Conservation (phyloP, 495 filamentous ascomycete genomes). For the Massariosphaeria phaeospora region DNA sequence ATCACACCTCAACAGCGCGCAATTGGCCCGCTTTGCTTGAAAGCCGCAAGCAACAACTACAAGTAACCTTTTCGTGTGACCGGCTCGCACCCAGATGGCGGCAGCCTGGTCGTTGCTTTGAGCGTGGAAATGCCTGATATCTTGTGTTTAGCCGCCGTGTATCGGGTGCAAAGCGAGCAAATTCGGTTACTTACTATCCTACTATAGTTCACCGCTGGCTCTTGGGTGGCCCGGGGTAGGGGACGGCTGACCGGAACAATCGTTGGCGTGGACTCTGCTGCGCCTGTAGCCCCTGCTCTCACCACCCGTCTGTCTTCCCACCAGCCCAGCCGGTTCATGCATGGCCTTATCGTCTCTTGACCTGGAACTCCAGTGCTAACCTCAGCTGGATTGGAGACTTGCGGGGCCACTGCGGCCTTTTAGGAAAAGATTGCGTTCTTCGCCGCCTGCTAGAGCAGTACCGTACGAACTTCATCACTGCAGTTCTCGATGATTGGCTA, state of each 20-base stretch:
- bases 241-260: conserved; percentile 14
- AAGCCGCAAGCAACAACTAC: background rate
- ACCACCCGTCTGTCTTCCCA: conserved; percentile 10
- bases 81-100: background rate
- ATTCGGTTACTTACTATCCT: too few species aligned
- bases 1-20: background rate
- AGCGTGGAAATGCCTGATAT: conserved; percentile 18
- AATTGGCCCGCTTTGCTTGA: background rate
- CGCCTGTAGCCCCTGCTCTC: conserved; percentile 3
- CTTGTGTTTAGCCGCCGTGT: conserved; percentile 30
- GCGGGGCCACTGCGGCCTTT: conserved; percentile 13
- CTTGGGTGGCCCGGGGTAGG: too few species aligned
- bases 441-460: conserved; percentile 7
- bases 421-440: conserved; percentile 9
- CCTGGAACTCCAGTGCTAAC: conserved; percentile 19
- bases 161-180: background rate
- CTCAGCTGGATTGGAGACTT: conserved; percentile 19
- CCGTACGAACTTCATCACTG: conserved; percentile 10
- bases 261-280: conserved; percentile 6
- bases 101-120: background rate
- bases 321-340: background rate
- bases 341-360: conserved; percentile 25
- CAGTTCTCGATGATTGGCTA: conserved; percentile 22
- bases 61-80: background rate
- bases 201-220: too few species aligned